Conservation (phyloP, 805 yeast species). For the Grigorovia transvaalensis region DNA sequence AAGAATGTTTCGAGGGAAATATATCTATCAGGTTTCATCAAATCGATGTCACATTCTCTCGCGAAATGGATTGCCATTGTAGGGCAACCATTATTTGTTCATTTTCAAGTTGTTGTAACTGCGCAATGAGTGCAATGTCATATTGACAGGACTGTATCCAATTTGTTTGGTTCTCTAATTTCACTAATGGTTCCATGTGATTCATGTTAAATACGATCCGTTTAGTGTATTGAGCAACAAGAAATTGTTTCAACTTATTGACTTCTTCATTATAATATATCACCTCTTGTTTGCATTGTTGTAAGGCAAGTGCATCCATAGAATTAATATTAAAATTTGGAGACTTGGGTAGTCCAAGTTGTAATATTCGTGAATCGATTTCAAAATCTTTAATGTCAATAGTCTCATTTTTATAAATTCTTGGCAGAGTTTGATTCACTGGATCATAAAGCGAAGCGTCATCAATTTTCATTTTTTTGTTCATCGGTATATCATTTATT, state of each 20-base stretch:
- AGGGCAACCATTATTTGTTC: slow-evolving; percentile 10
- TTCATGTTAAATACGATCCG: slow-evolving; percentile 15
- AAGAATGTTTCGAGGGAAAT: neutral
- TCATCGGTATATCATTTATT: slow-evolving; percentile 13
- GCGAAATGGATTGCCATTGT: neutral
- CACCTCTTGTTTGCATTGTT: slow-evolving; percentile 7
- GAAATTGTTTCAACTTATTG: slow-evolving; percentile 11
- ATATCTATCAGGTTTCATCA: neutral
- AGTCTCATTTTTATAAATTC: slow-evolving; percentile 16
- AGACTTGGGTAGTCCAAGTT: slow-evolving; percentile 8
- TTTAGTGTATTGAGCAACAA: slow-evolving; percentile 9
- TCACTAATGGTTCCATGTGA: slow-evolving; percentile 11
- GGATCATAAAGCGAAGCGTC: slow-evolving; percentile 16
- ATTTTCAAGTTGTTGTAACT: slow-evolving; percentile 17
- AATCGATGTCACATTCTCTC: neutral
- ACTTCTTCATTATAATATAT: slow-evolving; percentile 12
- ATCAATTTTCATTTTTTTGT: slow-evolving; percentile 6
- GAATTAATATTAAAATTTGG: slow-evolving; percentile 13
- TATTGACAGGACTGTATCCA: slow-evolving; percentile 12
- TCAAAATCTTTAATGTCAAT: slow-evolving; percentile 10
- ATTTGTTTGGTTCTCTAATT: slow-evolving; percentile 15
- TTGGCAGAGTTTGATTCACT: slow-evolving; percentile 21
- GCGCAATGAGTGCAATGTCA: slow-evolving; percentile 15
- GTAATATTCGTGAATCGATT: slow-evolving; percentile 7
- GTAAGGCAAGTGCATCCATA: slow-evolving; percentile 11